A percentile compares a stretch with the other conserved stretches of the same genome.
phyloP scores from a whole-genome alignment of 345 rosid genomes.

The Turritis glabra region DNA sequence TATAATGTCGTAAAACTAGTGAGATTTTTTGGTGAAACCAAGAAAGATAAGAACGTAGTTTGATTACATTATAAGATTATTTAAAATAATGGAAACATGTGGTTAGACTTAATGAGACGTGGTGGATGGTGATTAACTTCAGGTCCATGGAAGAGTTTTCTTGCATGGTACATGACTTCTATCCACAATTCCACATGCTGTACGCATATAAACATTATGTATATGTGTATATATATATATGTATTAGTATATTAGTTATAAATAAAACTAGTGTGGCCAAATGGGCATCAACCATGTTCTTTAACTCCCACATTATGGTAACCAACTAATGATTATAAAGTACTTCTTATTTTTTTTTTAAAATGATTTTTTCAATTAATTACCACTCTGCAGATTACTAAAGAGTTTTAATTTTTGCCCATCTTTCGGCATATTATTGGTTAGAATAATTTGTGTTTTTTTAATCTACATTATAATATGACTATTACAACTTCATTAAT shows the following conservation, averaged over 20 bases:
- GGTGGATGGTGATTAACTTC: slow-evolving; percentile 35
- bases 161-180: slow-evolving; percentile 36
- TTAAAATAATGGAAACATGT: slow-evolving; percentile 26
- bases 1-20: slow-evolving; percentile 4
- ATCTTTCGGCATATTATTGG: not conserved
- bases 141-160: slow-evolving; percentile 34
- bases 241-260: too few species aligned
- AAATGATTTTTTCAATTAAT: not conserved
- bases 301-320: slow-evolving; percentile 29
- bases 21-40: not conserved
- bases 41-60: slow-evolving; percentile 21
- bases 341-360: not conserved
- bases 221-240: too few species aligned
- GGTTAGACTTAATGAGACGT: slow-evolving; percentile 33
- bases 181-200: slow-evolving; percentile 24
- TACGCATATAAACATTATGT: not conserved
- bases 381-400: not conserved
- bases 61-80: not conserved
- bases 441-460: not conserved
- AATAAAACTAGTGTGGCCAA: slow-evolving; percentile 8
- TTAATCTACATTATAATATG: not conserved
- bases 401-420: not conserved
- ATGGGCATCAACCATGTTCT: slow-evolving; percentile 31
- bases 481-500: not conserved
- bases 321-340: slow-evolving; percentile 18